phyloP scores from a whole-genome alignment of 2,329 filamentous ascomycete genomes.

The Claviceps quebecensis region DNA sequence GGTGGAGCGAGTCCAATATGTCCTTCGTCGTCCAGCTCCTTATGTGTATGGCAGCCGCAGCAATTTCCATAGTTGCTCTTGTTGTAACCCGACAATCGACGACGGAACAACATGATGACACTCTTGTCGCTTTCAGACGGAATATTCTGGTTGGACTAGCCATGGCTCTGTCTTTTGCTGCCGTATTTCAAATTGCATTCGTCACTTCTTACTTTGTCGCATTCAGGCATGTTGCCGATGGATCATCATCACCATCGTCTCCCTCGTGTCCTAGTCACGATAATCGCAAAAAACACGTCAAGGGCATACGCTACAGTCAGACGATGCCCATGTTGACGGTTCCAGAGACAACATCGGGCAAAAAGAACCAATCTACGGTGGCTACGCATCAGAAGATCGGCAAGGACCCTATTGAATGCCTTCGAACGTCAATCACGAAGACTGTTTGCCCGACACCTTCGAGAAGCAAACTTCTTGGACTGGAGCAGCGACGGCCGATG shows the following conservation, averaged over 20 bases:
- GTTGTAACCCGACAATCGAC: conserved; percentile 21
- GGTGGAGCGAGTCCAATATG: conserved; percentile 12
- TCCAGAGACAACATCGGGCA: conserved; percentile 21
- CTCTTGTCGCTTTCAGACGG: conserved; percentile 9
- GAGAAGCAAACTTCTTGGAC: conserved; percentile 37
- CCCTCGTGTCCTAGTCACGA: conserved; percentile 18
- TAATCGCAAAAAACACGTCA: conserved; percentile 22
- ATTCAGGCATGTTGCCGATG: conserved; percentile 16
- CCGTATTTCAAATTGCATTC: conserved; percentile 34
- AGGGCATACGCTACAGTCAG: conserved; percentile 38
- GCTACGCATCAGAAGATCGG: conserved; percentile 22
- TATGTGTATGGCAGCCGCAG: conserved; percentile 29
- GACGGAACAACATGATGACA: conserved; percentile 3
- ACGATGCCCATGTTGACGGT: conserved; percentile 22
- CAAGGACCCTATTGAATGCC: conserved; percentile 13
- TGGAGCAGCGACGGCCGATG: conserved; percentile 27
- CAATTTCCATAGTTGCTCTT: conserved; percentile 30
- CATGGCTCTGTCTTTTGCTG: conserved; percentile 30
- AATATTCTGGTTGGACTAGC: conserved; percentile 30
- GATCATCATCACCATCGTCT: conserved; percentile 4
- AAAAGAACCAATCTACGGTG: conserved; percentile 27
- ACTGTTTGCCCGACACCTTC: conserved; percentile 42
- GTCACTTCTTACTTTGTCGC: conserved; percentile 29
- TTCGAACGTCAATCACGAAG: conserved; percentile 27
- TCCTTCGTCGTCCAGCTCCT: conserved; percentile 20